A percentile compares a stretch with the other conserved stretches of the same genome.
Conservation (phyloP, 768 basidiomycete species). For the Mycena vulgaris region DNA sequence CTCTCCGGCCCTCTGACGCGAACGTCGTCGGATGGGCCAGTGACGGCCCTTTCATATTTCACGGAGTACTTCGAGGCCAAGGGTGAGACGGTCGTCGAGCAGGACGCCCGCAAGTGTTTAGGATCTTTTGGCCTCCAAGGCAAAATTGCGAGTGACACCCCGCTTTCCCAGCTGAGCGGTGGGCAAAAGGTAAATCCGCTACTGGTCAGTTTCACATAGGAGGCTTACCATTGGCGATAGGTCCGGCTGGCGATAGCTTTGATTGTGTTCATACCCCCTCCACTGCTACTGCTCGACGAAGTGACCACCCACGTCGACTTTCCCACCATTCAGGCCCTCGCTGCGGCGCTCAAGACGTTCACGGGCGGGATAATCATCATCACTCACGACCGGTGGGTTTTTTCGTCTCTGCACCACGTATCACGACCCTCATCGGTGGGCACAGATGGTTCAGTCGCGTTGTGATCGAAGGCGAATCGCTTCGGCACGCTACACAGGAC, state of each 20-base stretch:
- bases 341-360: constrained; percentile 64
- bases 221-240: constrained; percentile 41
- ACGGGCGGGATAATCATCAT: constrained; percentile 73
- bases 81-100: constrained; percentile 55
- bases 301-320: constrained; percentile 81
- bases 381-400: constrained; percentile 69
- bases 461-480: constrained; percentile 44
- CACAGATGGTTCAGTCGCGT: constrained; percentile 43
- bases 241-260: constrained; percentile 73
- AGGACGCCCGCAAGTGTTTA: constrained; percentile 57
- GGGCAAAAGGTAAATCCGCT: constrained; percentile 63
- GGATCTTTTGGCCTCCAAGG: constrained; percentile 62
- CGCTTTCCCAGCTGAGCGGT: constrained; percentile 64
- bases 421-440: not conserved
- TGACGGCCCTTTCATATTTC: constrained; percentile 46
- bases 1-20: constrained; percentile 51
- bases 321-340: constrained; percentile 70
- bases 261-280: constrained; percentile 68
- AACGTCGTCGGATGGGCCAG: constrained; percentile 32
- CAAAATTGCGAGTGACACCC: constrained; percentile 58
- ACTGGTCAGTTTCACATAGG: not conserved
- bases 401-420: constrained; percentile 1
- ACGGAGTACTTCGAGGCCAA: constrained; percentile 46
- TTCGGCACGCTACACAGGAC: constrained; percentile 42
- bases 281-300: constrained; percentile 71